phyloP scores from a whole-genome alignment of 768 basidiomycete species.

The Leccinum sublutescens region DNA sequence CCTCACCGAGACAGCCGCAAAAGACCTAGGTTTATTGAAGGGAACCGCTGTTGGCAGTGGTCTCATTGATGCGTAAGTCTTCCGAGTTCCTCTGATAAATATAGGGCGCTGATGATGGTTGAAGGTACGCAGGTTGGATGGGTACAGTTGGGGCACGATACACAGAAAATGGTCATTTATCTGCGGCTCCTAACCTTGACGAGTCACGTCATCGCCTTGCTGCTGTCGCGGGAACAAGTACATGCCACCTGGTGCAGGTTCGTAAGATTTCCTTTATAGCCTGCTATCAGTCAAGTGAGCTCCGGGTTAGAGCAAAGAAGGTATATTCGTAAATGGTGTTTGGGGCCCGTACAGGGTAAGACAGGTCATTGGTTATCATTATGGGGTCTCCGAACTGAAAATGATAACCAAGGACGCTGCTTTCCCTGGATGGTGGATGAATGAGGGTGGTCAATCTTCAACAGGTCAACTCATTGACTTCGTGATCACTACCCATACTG shows the following conservation, averaged over 20 bases:
- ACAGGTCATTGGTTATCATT: neutral
- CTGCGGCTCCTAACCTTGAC: conserved; percentile 57
- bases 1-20: conserved; percentile 72
- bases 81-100: neutral
- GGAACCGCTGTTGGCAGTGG: conserved; percentile 94
- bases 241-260: conserved; percentile 92
- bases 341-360: conserved; percentile 86
- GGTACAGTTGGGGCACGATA: conserved; percentile 89
- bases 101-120: neutral
- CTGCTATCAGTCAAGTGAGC: neutral
- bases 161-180: conserved; percentile 50
- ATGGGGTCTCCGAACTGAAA: conserved; percentile 2
- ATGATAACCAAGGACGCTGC: conserved; percentile 61
- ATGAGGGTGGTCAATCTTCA: conserved; percentile 97
- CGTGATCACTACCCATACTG: conserved; percentile 88
- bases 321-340: conserved; percentile 86
- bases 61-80: conserved; percentile 86
- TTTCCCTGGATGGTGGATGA: conserved; percentile 99
- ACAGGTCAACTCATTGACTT: conserved; percentile 96
- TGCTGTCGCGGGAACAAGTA: conserved; percentile 93
- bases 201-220: conserved; percentile 84
- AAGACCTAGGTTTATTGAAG: conserved; percentile 78
- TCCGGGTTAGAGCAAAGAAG: conserved; percentile 63
- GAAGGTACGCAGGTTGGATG: conserved; percentile 92
- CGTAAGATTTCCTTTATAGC: conserved; percentile 5